Evolutionary conservation across 2,329 filamentous ascomycete genomes (phyloP).

Genomic region (Cylindrodendrum hubeiense): DNA sequence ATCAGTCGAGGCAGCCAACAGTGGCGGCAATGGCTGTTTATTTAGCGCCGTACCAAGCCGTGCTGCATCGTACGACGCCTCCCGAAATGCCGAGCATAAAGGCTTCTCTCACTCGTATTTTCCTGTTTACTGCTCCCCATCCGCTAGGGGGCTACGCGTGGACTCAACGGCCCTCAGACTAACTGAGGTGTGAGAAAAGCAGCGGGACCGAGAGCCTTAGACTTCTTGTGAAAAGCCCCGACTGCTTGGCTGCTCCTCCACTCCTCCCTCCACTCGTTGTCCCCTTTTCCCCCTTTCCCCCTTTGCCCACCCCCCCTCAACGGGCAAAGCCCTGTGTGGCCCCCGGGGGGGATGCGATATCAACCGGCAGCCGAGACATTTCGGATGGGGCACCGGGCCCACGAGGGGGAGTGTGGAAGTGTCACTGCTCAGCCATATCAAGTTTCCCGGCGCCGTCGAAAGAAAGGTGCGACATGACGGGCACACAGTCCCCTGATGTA

Average conservation of each 20-base stretch:
- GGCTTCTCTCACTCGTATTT: neutral
- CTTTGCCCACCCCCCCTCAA: neutral
- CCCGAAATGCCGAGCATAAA: neutral
- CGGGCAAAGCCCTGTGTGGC: conserved; percentile 1
- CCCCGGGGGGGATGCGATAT: conserved; percentile 10
- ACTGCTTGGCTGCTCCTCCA: neutral
- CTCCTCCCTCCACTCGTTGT: neutral
- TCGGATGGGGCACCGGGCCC: neutral
- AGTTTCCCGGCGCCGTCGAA: neutral
- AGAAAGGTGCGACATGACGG: conserved; percentile 14
- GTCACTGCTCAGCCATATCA: neutral
- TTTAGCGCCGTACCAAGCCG: neutral
- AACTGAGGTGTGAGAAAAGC: conserved; percentile 1
- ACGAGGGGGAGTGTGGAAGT: conserved; percentile 4
- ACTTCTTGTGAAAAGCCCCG: neutral
- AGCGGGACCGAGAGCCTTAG: neutral
- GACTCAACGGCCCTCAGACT: neutral
- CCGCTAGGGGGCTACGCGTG: neutral
- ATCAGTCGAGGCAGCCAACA: neutral
- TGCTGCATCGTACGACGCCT: neutral
- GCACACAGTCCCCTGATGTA: conserved; percentile 1
- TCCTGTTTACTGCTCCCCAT: neutral
- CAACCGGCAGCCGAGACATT: conserved; percentile 29
- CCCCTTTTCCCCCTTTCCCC: conserved; percentile 5
- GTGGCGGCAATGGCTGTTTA: neutral